Percentiles rank a stretch among this genome's conserved stretches.
Conservation (phyloP, 2,329 filamentous ascomycete species). For the Aspergillus latus region DNA sequence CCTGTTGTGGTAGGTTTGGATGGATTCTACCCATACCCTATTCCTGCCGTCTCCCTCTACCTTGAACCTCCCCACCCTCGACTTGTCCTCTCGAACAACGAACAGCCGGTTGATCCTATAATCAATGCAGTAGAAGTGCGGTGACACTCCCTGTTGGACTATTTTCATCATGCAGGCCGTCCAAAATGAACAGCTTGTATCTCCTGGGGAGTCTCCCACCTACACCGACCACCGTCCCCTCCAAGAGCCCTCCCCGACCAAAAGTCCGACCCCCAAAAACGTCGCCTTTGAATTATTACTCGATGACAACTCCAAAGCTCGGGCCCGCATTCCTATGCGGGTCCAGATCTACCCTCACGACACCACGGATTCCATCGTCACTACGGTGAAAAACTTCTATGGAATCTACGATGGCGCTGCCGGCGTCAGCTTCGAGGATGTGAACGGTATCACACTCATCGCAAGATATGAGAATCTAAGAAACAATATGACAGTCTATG, state of each 20-base stretch:
- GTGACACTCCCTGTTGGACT: slow-evolving; percentile 25
- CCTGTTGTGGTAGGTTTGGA: slow-evolving; percentile 40
- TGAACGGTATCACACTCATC: slow-evolving; percentile 84
- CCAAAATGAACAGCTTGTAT: slow-evolving; percentile 36
- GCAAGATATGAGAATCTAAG: slow-evolving; percentile 94
- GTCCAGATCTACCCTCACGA: slow-evolving; percentile 92
- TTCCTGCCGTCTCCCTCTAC: slow-evolving; percentile 22
- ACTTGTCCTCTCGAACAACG: slow-evolving; percentile 21
- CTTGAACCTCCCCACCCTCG: slow-evolving; percentile 27
- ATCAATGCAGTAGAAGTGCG: slow-evolving; percentile 33
- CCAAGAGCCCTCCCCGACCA: slow-evolving; percentile 38
- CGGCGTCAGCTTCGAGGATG: slow-evolving; percentile 93
- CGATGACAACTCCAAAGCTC: slow-evolving; percentile 57
- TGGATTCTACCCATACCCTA: slow-evolving; percentile 32
- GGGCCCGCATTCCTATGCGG: slow-evolving; percentile 64
- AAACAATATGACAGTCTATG: slow-evolving; percentile 90
- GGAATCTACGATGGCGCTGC: slow-evolving; percentile 81
- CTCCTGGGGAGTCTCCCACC: slow-evolving; percentile 33
- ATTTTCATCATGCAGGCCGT: slow-evolving; percentile 35
- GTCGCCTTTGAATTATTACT: slow-evolving; percentile 65
- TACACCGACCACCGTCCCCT: slow-evolving; percentile 29
- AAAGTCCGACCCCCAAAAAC: slow-evolving; percentile 53
- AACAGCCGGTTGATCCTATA: slow-evolving; percentile 36
- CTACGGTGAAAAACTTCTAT: slow-evolving; percentile 98
- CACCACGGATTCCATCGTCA: slow-evolving; percentile 95